Evolutionary conservation across 768 basidiomycete species (phyloP).

Genomic region (Leccinum boreale): DNA sequence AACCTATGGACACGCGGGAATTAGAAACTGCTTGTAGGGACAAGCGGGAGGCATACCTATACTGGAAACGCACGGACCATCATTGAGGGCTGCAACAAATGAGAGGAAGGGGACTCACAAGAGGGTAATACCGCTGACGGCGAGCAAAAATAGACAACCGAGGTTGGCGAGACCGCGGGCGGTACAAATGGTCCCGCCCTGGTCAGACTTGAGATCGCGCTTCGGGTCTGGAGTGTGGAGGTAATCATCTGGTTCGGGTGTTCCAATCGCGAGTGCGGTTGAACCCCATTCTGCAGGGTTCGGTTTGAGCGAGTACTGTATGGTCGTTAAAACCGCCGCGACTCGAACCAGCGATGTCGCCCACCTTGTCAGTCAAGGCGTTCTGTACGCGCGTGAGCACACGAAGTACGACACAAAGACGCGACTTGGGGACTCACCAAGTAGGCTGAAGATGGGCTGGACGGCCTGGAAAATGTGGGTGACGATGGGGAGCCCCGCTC

Average conservation of each 20-base stretch:
- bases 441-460: slow-evolving; percentile 27
- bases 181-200: slow-evolving; percentile 58
- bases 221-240: slow-evolving; percentile 63
- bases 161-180: slow-evolving; percentile 62
- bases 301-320: slow-evolving; percentile 38
- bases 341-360: not conserved
- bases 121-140: slow-evolving; percentile 41
- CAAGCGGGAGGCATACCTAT: slow-evolving; percentile 11
- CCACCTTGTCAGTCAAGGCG: slow-evolving; percentile 26
- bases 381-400: slow-evolving; percentile 19
- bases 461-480: slow-evolving; percentile 15
- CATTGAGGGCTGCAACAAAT: not conserved
- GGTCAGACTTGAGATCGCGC: slow-evolving; percentile 51
- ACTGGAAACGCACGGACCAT: slow-evolving; percentile 4
- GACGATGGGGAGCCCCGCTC: slow-evolving; percentile 16
- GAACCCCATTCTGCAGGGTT: slow-evolving; percentile 51
- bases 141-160: slow-evolving; percentile 62
- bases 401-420: rapidly evolving
- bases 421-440: slow-evolving; percentile 14
- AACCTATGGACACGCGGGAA: slow-evolving; percentile 32
- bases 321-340: not conserved
- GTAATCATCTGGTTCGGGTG: slow-evolving; percentile 58
- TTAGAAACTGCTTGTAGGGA: not conserved
- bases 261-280: slow-evolving; percentile 38
- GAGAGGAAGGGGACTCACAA: slow-evolving; percentile 45